These are phyloP conservation scores for Colletotrichum incanum DNA, from an alignment of 2,329 filamentous ascomycete species.

Conservation along the genomic window DNA sequence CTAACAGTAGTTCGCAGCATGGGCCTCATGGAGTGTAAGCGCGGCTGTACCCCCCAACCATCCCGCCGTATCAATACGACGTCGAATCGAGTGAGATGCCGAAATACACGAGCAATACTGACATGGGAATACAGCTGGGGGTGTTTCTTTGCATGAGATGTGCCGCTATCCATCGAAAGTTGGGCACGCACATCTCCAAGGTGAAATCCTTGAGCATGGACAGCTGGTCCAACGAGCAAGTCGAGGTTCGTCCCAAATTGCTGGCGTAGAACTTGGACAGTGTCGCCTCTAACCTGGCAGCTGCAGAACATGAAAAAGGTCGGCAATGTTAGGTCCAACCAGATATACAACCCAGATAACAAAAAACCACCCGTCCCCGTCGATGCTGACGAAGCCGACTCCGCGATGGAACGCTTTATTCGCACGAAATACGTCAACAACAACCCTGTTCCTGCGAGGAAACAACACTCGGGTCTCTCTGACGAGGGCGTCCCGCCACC, in stretches of 20 bases:
- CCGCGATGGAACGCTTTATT: slow-evolving; percentile 95
- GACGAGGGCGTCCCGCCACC: slow-evolving; percentile 74
- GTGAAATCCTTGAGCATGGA: slow-evolving; percentile 99
- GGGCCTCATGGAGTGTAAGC: slow-evolving; percentile 97
- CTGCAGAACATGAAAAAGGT: slow-evolving; percentile 91
- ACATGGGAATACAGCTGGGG: slow-evolving; percentile 76
- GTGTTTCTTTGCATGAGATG: slow-evolving; percentile 99
- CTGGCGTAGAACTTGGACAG: neutral
- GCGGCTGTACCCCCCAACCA: slow-evolving; percentile 9
- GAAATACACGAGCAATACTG: slow-evolving; percentile 22
- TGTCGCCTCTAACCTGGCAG: slow-evolving; percentile 1
- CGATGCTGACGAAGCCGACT: slow-evolving; percentile 92
- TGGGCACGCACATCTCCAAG: slow-evolving; percentile 98
- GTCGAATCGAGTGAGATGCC: neutral
- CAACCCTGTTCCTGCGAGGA: slow-evolving; percentile 52
- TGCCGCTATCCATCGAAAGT: slow-evolving; percentile 93
- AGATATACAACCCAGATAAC: slow-evolving; percentile 89
- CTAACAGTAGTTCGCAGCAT: slow-evolving; percentile 69
- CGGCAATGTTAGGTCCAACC: slow-evolving; percentile 90
- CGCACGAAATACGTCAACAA: slow-evolving; percentile 90
- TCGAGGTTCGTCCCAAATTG: slow-evolving; percentile 78
- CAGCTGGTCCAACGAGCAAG: slow-evolving; percentile 95
- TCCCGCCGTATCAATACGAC: slow-evolving; percentile 17
- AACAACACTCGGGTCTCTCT: slow-evolving; percentile 64
- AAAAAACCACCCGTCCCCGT: slow-evolving; percentile 87